Evolutionary conservation across 805 yeast species (phyloP).

Genomic region (Ogataea parapolymorpha): DNA sequence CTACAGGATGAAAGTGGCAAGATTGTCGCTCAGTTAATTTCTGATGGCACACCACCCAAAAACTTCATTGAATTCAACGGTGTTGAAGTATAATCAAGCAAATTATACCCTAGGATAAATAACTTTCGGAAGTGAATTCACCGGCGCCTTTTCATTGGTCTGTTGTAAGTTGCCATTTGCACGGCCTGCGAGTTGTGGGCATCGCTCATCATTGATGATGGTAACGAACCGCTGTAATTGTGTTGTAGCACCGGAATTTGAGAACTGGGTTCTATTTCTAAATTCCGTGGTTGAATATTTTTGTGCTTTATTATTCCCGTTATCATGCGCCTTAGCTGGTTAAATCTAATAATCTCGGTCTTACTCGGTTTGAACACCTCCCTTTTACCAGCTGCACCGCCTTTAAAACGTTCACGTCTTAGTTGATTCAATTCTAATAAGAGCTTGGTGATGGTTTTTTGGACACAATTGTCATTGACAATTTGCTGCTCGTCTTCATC

Average conservation of each 20-base stretch:
- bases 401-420: conserved; percentile 42
- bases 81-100: too few species aligned
- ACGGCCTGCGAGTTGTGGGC: conserved; percentile 13
- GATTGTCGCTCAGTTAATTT: neutral
- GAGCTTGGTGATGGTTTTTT: conserved; percentile 41
- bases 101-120: too few species aligned
- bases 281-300: conserved; percentile 29
- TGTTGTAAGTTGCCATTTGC: conserved; percentile 16
- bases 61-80: too few species aligned
- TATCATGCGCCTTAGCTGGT: conserved; percentile 43
- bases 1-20: conserved; percentile 8
- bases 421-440: conserved; percentile 47
- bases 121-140: neutral
- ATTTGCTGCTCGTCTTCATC: conserved; percentile 25
- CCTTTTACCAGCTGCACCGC: neutral
- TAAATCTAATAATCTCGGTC: conserved; percentile 42
- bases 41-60: conserved; percentile 2
- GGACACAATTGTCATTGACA: conserved; percentile 23
- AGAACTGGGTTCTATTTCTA: conserved; percentile 37
- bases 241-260: conserved; percentile 66
- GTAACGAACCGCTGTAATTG: conserved; percentile 76
- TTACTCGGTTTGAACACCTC: conserved; percentile 36
- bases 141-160: conserved; percentile 20
- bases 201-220: conserved; percentile 42
- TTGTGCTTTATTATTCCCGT: conserved; percentile 35